phyloP scores from a whole-genome alignment of 352 stramenopile genomes.

The Phytophthora hybrid region DNA sequence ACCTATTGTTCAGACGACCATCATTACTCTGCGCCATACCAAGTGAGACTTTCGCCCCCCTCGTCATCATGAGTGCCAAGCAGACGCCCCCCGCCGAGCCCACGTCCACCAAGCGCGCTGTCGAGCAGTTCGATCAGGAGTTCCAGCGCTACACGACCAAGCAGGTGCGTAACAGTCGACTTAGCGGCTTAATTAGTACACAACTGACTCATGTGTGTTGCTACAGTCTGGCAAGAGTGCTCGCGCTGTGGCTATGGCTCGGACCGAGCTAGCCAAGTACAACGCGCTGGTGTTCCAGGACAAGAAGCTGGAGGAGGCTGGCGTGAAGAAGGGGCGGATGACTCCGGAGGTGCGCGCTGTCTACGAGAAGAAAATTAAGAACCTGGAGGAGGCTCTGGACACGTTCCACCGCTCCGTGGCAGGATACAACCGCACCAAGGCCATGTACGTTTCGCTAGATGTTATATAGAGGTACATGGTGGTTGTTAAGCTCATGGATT shows the following conservation, averaged over 20 bases:
- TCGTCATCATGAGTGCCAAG: slow-evolving; percentile 30
- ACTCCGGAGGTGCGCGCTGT: slow-evolving; percentile 53
- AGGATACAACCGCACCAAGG: slow-evolving; percentile 84
- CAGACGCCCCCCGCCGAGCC: slow-evolving; percentile 27
- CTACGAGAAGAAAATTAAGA: slow-evolving; percentile 81
- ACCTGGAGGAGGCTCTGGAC: slow-evolving; percentile 79
- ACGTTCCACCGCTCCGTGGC: slow-evolving; percentile 80
- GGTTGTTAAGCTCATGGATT: not conserved
- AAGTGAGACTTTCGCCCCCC: slow-evolving; percentile 25
- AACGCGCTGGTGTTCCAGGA: slow-evolving; percentile 83
- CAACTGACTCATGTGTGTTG: not conserved
- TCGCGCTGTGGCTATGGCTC: slow-evolving; percentile 78
- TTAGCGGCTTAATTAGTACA: not conserved
- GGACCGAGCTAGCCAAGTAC: slow-evolving; percentile 84
- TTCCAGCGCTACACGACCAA: slow-evolving; percentile 90
- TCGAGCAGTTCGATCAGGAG: slow-evolving; percentile 87
- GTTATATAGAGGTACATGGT: not conserved
- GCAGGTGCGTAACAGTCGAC: slow-evolving; percentile 46
- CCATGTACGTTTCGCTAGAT: slow-evolving; percentile 52
- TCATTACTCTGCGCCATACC: slow-evolving; percentile 13
- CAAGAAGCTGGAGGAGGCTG: slow-evolving; percentile 83
- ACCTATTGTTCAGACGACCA: slow-evolving; percentile 10
- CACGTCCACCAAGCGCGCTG: slow-evolving; percentile 47
- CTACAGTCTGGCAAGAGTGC: slow-evolving; percentile 67
- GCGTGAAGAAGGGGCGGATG: slow-evolving; percentile 72